A percentile compares a stretch with the other conserved stretches of the same genome.
Conservation (phyloP, 2,329 filamentous ascomycete species). For the Beauveria australis region DNA sequence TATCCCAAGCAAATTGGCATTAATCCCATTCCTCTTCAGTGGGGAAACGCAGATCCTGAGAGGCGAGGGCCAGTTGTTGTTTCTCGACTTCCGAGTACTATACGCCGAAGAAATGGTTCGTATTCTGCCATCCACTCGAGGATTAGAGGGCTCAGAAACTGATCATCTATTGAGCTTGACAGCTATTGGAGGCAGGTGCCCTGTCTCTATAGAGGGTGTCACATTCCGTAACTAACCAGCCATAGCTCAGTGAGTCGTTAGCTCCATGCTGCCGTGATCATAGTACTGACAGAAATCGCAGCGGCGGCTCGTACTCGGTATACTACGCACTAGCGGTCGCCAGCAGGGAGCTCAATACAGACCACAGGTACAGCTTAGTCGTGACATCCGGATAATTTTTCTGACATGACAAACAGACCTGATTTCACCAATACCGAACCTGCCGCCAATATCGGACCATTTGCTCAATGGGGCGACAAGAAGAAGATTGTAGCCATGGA, state of each 20-base stretch:
- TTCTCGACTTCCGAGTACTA: slow-evolving; percentile 64
- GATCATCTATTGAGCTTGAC: slow-evolving; percentile 4
- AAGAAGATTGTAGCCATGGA: slow-evolving; percentile 99
- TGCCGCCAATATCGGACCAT: slow-evolving; percentile 80
- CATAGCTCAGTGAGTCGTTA: slow-evolving; percentile 28
- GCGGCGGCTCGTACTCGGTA: slow-evolving; percentile 87
- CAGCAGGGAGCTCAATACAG: slow-evolving; percentile 74
- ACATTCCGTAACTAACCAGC: neutral
- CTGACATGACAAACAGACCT: slow-evolving; percentile 30
- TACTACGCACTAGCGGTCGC: slow-evolving; percentile 92
- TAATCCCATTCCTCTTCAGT: slow-evolving; percentile 79
- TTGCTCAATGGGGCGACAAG: slow-evolving; percentile 78
- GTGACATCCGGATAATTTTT: neutral
- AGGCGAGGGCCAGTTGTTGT: slow-evolving; percentile 83
- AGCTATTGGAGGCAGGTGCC: slow-evolving; percentile 49
- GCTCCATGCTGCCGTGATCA: too few relatives aligned
- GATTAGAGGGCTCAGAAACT: neutral
- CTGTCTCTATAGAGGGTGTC: neutral
- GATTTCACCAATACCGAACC: slow-evolving; percentile 74
- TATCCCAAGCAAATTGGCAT: slow-evolving; percentile 94
- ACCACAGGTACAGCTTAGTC: slow-evolving; percentile 53
- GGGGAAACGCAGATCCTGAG: slow-evolving; percentile 70
- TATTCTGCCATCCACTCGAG: slow-evolving; percentile 13
- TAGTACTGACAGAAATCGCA: slow-evolving; percentile 15
- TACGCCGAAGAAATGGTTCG: slow-evolving; percentile 72